phyloP scores from a whole-genome alignment of 441 rosid genomes.

The Hypseocharis bilobata region DNA sequence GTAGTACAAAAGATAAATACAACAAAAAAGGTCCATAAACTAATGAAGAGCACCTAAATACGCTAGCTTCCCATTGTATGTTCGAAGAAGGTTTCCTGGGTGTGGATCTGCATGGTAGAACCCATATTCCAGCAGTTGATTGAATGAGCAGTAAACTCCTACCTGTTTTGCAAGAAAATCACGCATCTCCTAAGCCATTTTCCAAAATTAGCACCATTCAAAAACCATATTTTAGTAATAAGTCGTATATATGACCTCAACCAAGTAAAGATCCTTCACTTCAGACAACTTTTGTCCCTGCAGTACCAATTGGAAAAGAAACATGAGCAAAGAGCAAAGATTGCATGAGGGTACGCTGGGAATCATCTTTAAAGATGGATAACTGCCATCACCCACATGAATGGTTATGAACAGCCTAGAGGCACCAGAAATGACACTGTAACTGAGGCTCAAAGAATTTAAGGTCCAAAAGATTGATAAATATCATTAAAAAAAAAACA shows the following conservation, averaged over 20 bases:
- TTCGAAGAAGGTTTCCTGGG: constrained; percentile 90
- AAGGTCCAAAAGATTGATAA: no score
- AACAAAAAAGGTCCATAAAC: neutral
- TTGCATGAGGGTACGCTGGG: no score
- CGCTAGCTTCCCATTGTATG: constrained; percentile 79
- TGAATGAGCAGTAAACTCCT: constrained; percentile 93
- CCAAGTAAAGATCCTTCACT: constrained; percentile 68
- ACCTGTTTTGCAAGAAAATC: constrained; percentile 37
- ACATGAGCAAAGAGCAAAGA: constrained; percentile 15
- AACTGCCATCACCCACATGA: neutral
- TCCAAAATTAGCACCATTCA: neutral
- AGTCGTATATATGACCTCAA: constrained; percentile 45
- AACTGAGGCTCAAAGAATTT: no score
- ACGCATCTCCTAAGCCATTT: constrained; percentile 7
- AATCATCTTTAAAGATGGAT: constrained; percentile 12
- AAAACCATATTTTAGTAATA: neutral
- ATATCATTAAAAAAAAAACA: no score
- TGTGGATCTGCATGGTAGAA: constrained; percentile 99
- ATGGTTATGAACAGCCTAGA: neutral
- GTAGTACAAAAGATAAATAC: neutral
- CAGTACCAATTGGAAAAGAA: constrained; percentile 21
- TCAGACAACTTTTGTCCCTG: constrained; percentile 79
- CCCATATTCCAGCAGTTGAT: constrained; percentile 82
- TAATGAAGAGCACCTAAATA: constrained; percentile 51
- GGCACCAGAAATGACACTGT: no score